A percentile compares a stretch with the other conserved stretches of the same genome.
phyloP scores from a whole-genome alignment of 257 asterid species.

The Lycium ferocissimum region DNA sequence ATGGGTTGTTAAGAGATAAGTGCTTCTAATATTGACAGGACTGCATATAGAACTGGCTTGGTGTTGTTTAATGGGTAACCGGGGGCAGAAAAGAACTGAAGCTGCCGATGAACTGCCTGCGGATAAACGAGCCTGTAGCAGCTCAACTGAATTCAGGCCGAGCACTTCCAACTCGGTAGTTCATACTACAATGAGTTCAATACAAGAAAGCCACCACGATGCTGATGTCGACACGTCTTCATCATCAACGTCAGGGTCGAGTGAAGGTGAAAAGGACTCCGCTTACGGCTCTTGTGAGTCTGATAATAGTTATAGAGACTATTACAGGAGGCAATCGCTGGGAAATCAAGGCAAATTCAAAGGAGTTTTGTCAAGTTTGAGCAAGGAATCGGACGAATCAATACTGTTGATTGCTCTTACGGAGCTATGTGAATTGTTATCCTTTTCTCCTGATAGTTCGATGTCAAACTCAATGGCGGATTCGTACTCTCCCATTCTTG shows the following conservation, averaged over 20 bases:
- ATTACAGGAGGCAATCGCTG: conserved; percentile 58
- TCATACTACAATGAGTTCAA: conserved; percentile 54
- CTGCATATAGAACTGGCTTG: conserved; percentile 32
- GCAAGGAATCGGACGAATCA: conserved; percentile 73
- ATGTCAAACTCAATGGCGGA: conserved; percentile 80
- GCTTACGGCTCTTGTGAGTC: conserved; percentile 83
- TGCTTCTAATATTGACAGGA: conserved; percentile 20
- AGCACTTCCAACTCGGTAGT: conserved; percentile 71
- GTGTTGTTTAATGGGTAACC: conserved; percentile 62
- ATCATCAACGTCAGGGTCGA: conserved; percentile 80
- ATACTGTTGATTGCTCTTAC: conserved; percentile 79
- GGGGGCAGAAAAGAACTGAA: conserved; percentile 92
- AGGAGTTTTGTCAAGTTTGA: conserved; percentile 63
- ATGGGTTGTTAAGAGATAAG: background rate
- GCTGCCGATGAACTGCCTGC: conserved; percentile 80
- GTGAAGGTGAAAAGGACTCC: conserved; percentile 80
- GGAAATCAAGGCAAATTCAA: conserved; percentile 68
- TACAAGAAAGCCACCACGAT: conserved; percentile 62
- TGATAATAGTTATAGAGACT: conserved; percentile 62
- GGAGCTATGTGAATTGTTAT: conserved; percentile 88
- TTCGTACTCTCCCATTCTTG: conserved; percentile 77
- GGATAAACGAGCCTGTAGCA: conserved; percentile 92
- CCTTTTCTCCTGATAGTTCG: conserved; percentile 79
- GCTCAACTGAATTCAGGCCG: conserved; percentile 73
- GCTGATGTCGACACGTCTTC: conserved; percentile 82